These are phyloP conservation scores for Coniella vitis DNA, from an alignment of 2,329 filamentous ascomycete species.

Conservation along the genomic window DNA sequence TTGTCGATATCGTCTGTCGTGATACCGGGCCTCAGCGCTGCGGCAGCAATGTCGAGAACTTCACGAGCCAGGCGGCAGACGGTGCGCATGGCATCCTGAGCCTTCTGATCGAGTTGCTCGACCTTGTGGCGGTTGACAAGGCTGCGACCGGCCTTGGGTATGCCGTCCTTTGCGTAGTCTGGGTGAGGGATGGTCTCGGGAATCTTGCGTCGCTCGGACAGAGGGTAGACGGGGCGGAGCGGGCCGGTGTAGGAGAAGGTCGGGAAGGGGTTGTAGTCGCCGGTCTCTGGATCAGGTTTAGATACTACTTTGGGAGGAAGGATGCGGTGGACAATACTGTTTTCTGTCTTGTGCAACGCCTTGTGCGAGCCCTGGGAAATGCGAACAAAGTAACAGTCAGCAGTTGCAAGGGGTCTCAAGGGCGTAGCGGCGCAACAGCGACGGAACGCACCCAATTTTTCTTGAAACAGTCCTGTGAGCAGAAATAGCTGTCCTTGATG, in stretches of 20 bases:
- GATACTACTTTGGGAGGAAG: constrained; percentile 74
- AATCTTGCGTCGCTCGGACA: constrained; percentile 65
- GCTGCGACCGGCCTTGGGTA: constrained; percentile 53
- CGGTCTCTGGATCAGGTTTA: constrained; percentile 87
- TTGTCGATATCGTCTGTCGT: constrained; percentile 73
- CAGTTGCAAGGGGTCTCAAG: constrained; percentile 1
- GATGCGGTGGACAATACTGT: constrained; percentile 65
- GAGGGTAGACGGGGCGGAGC: constrained; percentile 79
- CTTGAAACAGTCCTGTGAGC: constrained; percentile 98
- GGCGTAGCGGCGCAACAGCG: neutral
- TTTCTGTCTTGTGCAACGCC: constrained; percentile 71
- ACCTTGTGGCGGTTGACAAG: constrained; percentile 72
- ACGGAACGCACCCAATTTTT: constrained; percentile 76
- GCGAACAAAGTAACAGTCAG: constrained; percentile 16
- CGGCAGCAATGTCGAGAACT: constrained; percentile 66
- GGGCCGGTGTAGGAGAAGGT: constrained; percentile 75
- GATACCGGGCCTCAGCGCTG: constrained; percentile 61
- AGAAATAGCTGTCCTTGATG: constrained; percentile 88
- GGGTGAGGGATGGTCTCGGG: constrained; percentile 77
- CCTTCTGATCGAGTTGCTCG: constrained; percentile 63
- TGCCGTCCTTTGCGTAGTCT: constrained; percentile 82
- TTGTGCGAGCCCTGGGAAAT: constrained; percentile 69
- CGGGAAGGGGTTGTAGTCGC: constrained; percentile 87
- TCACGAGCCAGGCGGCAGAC: constrained; percentile 65
- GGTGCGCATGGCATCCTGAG: constrained; percentile 66